Base-by-base conservation (phyloP, 1,284 basidiomycete species). In the Microbotryum scabiosae region DNA sequence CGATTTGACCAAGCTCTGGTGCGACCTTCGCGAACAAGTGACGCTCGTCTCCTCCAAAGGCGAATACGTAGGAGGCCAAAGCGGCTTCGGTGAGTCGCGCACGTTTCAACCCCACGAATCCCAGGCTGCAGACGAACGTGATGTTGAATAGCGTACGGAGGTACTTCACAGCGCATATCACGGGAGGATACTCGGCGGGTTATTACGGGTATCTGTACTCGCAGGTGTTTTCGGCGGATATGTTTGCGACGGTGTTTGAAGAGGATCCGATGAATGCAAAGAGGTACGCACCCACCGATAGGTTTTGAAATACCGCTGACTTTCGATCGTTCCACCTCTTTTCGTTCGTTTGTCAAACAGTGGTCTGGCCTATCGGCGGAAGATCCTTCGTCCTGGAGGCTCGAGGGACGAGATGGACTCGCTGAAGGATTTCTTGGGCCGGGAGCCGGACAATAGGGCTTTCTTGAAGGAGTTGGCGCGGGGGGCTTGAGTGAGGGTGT, bases 221-320 rank as follows among this genome's bases (percentile, higher is more conserved):
- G 8, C 78, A 85, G 23, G 85, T 87, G 36, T 87, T 87, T 73
- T 85, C 85, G 1, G 80, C 84, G 49, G 86, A 88, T 74, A 88
- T 88, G 86, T 88, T 86, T 74, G 77, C 80, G 50, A 84, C 84
- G 6, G 81, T 89, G n/a, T 90, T 90, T 78, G 85, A 85, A 72
- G 76, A 78, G 49, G 84, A 86, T 66, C 87, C 87, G 26, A 78
- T 90, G 62, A 82, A 85, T 70, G 82, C 83, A 46, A 43, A 32
- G 47, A 48, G 45, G 3, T 32, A 62, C 63, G 36, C 30, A 30
- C 68, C 64, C 2, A 70, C 73, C 54, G 68, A 74, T 45, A 1
- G 10, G 30, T 30, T 30, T 30, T 2, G 7, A 30, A 30, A 9
- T 30, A 30, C 7, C 30, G 10, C 30, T 30, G 30, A 30, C 9